Percentiles rank a stretch among this genome's conserved stretches.
These are phyloP conservation scores for Penicillium argentinense DNA, from an alignment of 495 filamentous ascomycete species.

Conservation along the genomic window DNA sequence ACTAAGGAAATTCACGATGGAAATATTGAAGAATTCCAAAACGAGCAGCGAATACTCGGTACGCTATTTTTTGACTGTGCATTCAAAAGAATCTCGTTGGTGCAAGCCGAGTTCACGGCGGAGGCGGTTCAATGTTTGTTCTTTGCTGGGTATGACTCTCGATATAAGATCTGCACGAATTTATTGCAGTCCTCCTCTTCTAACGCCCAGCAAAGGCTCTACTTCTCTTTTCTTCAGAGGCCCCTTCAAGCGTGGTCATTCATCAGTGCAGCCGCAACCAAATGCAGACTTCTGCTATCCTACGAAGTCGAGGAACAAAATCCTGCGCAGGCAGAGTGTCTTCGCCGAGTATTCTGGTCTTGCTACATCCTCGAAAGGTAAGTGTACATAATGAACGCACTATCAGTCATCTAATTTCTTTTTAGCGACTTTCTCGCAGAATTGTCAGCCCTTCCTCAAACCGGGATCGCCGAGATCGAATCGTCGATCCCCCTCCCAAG, in stretches of 20 bases:
- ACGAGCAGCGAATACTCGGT: neutral
- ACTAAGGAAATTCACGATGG: neutral
- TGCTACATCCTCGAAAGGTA: slow-evolving; percentile 48
- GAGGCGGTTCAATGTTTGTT: slow-evolving; percentile 17
- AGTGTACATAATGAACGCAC: neutral
- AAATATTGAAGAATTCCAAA: neutral
- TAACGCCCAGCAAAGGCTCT: too few relatives aligned
- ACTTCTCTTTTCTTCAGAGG: slow-evolving; percentile 15
- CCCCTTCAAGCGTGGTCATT: slow-evolving; percentile 21
- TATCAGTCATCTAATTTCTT: neutral
- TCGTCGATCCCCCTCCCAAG: slow-evolving; percentile 41
- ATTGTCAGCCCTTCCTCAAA: slow-evolving; percentile 42
- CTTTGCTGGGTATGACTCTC: slow-evolving; percentile 11
- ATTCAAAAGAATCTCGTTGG: slow-evolving; percentile 12
- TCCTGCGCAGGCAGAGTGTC: slow-evolving; percentile 37
- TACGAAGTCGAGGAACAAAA: slow-evolving; percentile 1
- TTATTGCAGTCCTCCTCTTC: too few relatives aligned
- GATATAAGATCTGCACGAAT: too few relatives aligned
- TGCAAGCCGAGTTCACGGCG: slow-evolving; percentile 9
- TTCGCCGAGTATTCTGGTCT: slow-evolving; percentile 49
- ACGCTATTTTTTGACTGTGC: slow-evolving; percentile 10
- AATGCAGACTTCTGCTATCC: slow-evolving; percentile 17
- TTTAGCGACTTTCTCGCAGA: slow-evolving; percentile 28
- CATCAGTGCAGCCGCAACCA: slow-evolving; percentile 14
- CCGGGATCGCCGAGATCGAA: slow-evolving; percentile 44